Evolutionary conservation across 2,329 filamentous ascomycete species (phyloP), one percentile per base, ranked within the genome.

Genomic region (Akanthomyces lecanii): DNA sequence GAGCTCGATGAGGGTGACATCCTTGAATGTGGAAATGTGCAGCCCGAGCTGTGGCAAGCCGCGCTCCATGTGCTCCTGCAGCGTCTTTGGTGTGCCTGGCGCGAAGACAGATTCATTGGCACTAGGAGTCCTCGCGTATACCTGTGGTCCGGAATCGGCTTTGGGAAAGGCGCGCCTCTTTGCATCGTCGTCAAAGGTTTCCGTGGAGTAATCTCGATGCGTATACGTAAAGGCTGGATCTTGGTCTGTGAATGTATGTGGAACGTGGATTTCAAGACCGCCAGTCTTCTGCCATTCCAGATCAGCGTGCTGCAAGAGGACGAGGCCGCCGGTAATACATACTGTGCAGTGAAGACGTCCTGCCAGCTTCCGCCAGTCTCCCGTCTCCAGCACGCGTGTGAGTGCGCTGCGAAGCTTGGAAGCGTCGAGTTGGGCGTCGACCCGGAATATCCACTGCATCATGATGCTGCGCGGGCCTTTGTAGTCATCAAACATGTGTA

Each of bases 311-410:
- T 36, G 8, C 33, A 36, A 36, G 33, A 6, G 33, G 3, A 36
- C 33, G n/a, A 28, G 4, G 3, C 14, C 2, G 10, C 10, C 1
- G 47, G 25, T 5, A 12, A 33, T 42, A 36, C 44, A n/a, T 42
- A 59, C 61, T 2, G 30, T 63, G 21, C 28, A 48, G 2, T 25
- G 55, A n/a, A 82, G 65, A 5, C 80, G 73, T 6, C 78, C 81
- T 0, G 78, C 79, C 1, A 83, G 66, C 64, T 79, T 79, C 33
- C 72, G 73, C 81, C 80, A 83, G 40, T 77, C 77, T 1, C 75
- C 77, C 8, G 73, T 75, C 14, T 77, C 71, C 8, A 82, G 65
- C 16, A 83, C 67, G 16, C 66, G 68, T 11, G 70, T 67, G 1
- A 82, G 68, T 0, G 78, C 68, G 5, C 50, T 60, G 2, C 70